Evolutionary conservation across 129 eudicot genomes (phyloP), one percentile per base, ranked within the genome.

Genomic region (Flaveria linearis): DNA sequence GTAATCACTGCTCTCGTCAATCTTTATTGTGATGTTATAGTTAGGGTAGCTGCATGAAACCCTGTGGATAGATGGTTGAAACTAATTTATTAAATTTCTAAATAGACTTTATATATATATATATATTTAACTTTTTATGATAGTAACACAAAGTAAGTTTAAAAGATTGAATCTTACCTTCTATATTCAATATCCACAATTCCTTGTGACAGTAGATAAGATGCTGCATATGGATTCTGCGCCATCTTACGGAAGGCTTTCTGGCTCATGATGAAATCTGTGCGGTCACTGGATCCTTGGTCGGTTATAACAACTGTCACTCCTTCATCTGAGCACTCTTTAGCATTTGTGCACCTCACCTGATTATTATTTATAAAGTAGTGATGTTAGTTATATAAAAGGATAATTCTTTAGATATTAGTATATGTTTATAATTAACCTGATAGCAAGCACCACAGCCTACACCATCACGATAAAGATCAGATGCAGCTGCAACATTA

Each of bases 371-470:
- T 28, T 13, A 7, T 36, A 23, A 22, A 42, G 13, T 10, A 12
- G 15, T 9, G 52, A 17, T 49, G 3, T 9, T 26, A 39, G 52
- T 42, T 68, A 50, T 46, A 20, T 13, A 43, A 15, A 46, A 22
- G 10, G 1, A 66, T 0, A 72, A 7, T 22, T 11, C 30, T 42
- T 61, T 47, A 20, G 28, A 30, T 50, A 60, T 15, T 25, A 42
- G 49, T 45, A 60, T 47, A 30, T 60, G 68, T 61, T 65, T 71
- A 73, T 68, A 28, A n/a, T 68, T 75, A 14, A 91, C 93, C 91
- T 91, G 95, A 78, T 88, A 88, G 73, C 97, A 91, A 49, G 97
- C 90, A 82, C 97, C 97, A 72, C 97, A 91, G 51, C 97, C 97
- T 30, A 88, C 71, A 69, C 97, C 97, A 77, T 85, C 87, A 23